Evolutionary conservation across 2,329 filamentous ascomycete genomes (phyloP), one percentile per base, ranked within the genome.

Genomic region (Colletotrichum tropicale): DNA sequence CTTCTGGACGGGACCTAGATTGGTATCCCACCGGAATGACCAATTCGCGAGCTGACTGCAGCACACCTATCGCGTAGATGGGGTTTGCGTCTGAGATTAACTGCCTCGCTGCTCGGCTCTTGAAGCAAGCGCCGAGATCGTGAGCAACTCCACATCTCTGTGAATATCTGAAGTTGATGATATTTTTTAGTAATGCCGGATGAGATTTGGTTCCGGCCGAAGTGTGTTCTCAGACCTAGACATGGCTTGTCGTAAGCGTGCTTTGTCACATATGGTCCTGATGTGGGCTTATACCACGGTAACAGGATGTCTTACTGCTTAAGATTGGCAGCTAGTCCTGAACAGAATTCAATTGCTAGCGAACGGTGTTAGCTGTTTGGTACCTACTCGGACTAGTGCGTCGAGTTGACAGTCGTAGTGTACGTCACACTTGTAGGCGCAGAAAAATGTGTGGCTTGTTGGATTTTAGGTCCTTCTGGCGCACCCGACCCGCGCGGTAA

Each of bases 381-480:
- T 43, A 3, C 38, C 38, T 10, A 18, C 18, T 43, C 8, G 2
- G 38, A n/a, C 16, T 43, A 43, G 38, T 8, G 38, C 38, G 8
- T 43, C 8, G 1, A 43, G 1, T 43, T 43, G 5, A n/a, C 8
- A 1, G 2, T 43, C 38, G 5, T n/a, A 43, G 2, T 0, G 16
- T 6, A 43, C 38, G 16, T 43, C 38, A 43, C 38, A n/a, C 0
- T 10, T n/a, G 18, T n/a, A 43, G 38, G 16, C 38, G 18, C 38
- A 43, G 38, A 43, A n/a, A 43, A n/a, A 5, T 18, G 38, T 43
- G 38, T 43, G 8, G 38, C 38, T 43, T n/a, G 36, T 18, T 43
- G 18, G 18, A n/a, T n/a, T 43, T 43, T 43, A 43, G 38, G 0
- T n/a, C 38, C 0, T 43, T 43, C 3, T n/a, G n/a, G 38, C 38